Evolutionary conservation across 495 filamentous ascomycete genomes (phyloP), one percentile per base, ranked within the genome.

Genomic region (Clohesyomyces aquaticus): DNA sequence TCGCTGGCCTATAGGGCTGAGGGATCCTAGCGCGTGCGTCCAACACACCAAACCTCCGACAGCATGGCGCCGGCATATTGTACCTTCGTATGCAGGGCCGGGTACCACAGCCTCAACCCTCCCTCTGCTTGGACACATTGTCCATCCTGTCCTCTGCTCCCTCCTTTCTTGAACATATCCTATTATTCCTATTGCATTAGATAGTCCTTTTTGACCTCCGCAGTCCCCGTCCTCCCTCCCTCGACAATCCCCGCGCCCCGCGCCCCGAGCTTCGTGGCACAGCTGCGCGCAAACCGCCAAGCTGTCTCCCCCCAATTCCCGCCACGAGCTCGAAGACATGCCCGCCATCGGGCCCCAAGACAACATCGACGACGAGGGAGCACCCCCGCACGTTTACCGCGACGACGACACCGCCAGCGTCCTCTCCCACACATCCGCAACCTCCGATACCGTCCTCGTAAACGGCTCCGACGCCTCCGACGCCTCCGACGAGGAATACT

Each of bases 401-500:
- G 68, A 71, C 55, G 64, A 67, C 46, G 68, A 61, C 2, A 38
- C 25, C 43, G 61, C 43, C 1, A 64, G 59, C 59, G 49, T 65
- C 4, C 51, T 35, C 26, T 67, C 64, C 18, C 26, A 61, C 49
- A 29, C 61, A 10, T 41, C 67, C 25, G 53, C 56, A 6, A 46
- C 52, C 35, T 46, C 38, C 60, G 68, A 64, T 54, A 51, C 55
- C 45, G 42, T 61, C 28, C 55, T 70, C n/a, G 65, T 71, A 55
- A 4, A 63, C 50, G 43, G 51, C 23, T 57, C 68, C 59, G 68
- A 71, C 48, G 64, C 64, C 23, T 67, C 68, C 48, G 68, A 71
- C 52, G 64, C 64, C 23, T 67, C 68, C 48, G 68, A 71, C 52
- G 68, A 71, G 41, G 67, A 70, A 51, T 47, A 67, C 46, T 55